phyloP scores from a whole-genome alignment of 129 eudicot genomes.

The Pseudognaphalium luteoalbum region DNA sequence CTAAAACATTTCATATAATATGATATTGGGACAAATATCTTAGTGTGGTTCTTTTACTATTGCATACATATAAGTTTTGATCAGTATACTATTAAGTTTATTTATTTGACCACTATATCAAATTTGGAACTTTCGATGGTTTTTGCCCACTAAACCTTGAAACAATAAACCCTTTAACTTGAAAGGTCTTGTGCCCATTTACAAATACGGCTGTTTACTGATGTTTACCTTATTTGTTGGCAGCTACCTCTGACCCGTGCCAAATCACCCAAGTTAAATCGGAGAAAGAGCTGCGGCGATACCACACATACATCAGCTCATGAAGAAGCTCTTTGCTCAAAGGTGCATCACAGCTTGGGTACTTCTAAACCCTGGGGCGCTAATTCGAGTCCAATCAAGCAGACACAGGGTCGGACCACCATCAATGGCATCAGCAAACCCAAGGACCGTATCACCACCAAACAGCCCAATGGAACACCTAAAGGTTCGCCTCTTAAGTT shows the following conservation, averaged over 20 bases:
- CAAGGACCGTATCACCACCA: conserved; percentile 36
- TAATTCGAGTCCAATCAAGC: conserved; percentile 52
- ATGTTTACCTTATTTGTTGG: conserved; percentile 12
- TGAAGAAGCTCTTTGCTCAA: conserved; percentile 47
- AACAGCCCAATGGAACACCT: conserved; percentile 30
- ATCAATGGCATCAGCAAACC: conserved; percentile 29
- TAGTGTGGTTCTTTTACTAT: too few relatives aligned
- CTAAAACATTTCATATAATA: too few relatives aligned
- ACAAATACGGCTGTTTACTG: not conserved
- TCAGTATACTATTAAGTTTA: too few relatives aligned
- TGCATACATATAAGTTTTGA: too few relatives aligned
- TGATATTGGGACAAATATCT: too few relatives aligned
- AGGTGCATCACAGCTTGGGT: conserved; percentile 70
- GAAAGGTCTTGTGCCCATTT: not conserved
- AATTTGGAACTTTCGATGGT: too few relatives aligned
- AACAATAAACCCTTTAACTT: not conserved
- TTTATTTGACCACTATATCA: too few relatives aligned
- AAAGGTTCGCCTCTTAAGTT: conserved; percentile 30
- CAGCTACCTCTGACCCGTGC: conserved; percentile 89
- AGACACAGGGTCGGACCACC: conserved; percentile 26
- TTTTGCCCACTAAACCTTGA: too few relatives aligned
- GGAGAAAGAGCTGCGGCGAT: conserved; percentile 86
- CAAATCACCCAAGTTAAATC: conserved; percentile 73
- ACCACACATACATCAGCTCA: conserved; percentile 41
- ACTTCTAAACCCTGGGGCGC: conserved; percentile 38